Evolutionary conservation across 2,329 filamentous ascomycete species (phyloP).

Genomic region (Fusarium guadeloupense): DNA sequence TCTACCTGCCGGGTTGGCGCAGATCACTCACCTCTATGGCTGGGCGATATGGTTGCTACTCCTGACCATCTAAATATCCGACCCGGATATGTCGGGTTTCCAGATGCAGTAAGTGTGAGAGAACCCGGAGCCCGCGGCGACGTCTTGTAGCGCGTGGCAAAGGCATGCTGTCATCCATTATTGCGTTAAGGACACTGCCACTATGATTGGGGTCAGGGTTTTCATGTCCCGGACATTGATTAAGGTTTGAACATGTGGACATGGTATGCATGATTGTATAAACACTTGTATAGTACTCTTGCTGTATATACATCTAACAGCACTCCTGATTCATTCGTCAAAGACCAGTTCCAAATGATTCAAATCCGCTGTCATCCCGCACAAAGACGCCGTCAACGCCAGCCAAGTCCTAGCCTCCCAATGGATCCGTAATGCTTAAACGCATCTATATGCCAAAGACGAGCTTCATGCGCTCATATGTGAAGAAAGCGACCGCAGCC

Average conservation of each 20-base stretch:
- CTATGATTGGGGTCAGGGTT: background rate
- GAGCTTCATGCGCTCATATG: slow-evolving; percentile 71
- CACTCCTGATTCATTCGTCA: slow-evolving; percentile 10
- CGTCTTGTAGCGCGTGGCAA: slow-evolving; percentile 19
- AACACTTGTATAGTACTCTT: slow-evolving; percentile 4
- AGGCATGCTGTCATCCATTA: background rate
- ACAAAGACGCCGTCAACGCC: slow-evolving; percentile 41
- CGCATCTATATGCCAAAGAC: slow-evolving; percentile 68
- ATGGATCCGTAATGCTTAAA: slow-evolving; percentile 12
- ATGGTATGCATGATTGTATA: slow-evolving; percentile 2
- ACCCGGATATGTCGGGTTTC: slow-evolving; percentile 5
- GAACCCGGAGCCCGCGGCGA: slow-evolving; percentile 1
- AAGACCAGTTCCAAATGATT: slow-evolving; percentile 21
- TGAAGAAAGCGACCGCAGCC: slow-evolving; percentile 75
- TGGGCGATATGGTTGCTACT: background rate
- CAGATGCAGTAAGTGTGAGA: slow-evolving; percentile 23
- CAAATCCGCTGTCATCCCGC: slow-evolving; percentile 23
- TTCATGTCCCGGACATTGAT: background rate
- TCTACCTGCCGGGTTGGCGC: slow-evolving; percentile 2
- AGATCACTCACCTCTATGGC: slow-evolving; percentile 8
- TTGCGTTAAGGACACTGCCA: background rate
- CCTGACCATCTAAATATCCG: slow-evolving; percentile 17
- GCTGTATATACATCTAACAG: slow-evolving; percentile 18
- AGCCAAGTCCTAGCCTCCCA: slow-evolving; percentile 12
- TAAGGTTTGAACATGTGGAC: no score